These are phyloP conservation scores for Rheum nobile DNA, from an alignment of 148 eudicot species.

Conservation along the genomic window DNA sequence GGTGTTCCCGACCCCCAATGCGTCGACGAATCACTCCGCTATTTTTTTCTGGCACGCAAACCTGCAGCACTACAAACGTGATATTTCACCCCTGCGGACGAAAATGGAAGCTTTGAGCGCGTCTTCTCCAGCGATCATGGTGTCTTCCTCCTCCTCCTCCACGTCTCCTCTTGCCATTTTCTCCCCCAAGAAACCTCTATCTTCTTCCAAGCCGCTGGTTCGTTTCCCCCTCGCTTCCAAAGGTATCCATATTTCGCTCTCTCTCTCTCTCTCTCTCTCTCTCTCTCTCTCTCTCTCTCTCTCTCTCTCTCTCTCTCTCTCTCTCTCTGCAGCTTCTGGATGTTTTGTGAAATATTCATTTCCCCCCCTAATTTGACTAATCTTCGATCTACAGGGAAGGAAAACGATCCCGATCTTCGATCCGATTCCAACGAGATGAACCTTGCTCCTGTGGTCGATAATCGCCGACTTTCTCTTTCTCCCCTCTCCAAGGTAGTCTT, in stretches of 20 bases:
- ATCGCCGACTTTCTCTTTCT: constrained; percentile 23
- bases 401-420: constrained; percentile 42
- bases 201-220: constrained; percentile 10
- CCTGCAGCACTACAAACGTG: too few relatives aligned
- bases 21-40: too few relatives aligned
- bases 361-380: background rate
- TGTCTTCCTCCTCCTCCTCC: constrained; percentile 28
- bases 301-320: background rate
- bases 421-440: constrained; percentile 30
- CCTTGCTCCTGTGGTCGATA: constrained; percentile 40
- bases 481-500: constrained; percentile 49
- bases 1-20: too few relatives aligned
- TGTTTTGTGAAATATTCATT: background rate
- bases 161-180: constrained; percentile 32
- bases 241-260: constrained; percentile 18
- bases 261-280: background rate
- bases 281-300: background rate
- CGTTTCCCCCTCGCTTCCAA: constrained; percentile 42
- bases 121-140: constrained; percentile 28
- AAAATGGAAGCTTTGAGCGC: constrained; percentile 39
- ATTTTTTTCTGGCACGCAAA: too few relatives aligned
- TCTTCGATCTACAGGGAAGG: constrained; percentile 26
- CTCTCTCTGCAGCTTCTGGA: background rate
- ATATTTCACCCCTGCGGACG: background rate
- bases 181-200: constrained; percentile 23